These are phyloP conservation scores for Rhizopus delemar DNA, from an alignment of 371 early-diverging fungal species.

Conservation along the genomic window DNA sequence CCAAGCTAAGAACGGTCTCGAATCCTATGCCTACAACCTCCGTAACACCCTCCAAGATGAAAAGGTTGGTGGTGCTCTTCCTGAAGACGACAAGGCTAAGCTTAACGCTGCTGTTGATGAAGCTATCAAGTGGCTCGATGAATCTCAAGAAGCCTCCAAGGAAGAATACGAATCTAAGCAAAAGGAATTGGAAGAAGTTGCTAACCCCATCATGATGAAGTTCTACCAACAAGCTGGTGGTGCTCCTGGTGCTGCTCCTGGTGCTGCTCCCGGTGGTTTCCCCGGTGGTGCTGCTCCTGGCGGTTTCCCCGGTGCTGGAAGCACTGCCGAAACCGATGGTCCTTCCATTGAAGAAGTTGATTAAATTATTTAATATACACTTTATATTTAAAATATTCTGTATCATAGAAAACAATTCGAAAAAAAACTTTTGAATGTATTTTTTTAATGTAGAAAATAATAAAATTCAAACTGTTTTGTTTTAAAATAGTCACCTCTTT, in stretches of 20 bases:
- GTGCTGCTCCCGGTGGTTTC: slow-evolving; percentile 64
- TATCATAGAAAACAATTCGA: not conserved
- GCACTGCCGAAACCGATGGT: slow-evolving; percentile 74
- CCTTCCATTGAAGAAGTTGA: slow-evolving; percentile 54
- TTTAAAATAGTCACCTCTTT: not conserved
- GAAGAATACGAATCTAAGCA: slow-evolving; percentile 87
- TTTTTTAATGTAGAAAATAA: not conserved
- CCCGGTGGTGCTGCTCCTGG: slow-evolving; percentile 68
- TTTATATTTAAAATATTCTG: not conserved
- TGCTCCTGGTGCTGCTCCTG: slow-evolving; percentile 25
- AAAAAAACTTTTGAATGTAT: not conserved
- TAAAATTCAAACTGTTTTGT: not conserved
- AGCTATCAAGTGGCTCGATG: slow-evolving; percentile 87
- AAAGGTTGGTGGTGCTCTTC: slow-evolving; percentile 70
- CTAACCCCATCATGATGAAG: slow-evolving; percentile 89
- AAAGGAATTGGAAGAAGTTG: slow-evolving; percentile 85
- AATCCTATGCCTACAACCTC: slow-evolving; percentile 85
- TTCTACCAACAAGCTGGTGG: slow-evolving; percentile 60
- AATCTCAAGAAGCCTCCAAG: slow-evolving; percentile 83
- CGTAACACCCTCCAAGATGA: slow-evolving; percentile 82
- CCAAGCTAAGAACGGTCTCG: slow-evolving; percentile 84
- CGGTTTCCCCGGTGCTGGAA: slow-evolving; percentile 79
- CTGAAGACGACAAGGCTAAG: slow-evolving; percentile 71
- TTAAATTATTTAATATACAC: slow-evolving; percentile 31
- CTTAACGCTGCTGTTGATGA: slow-evolving; percentile 81